Percentiles rank a stretch among this genome's conserved stretches.
Evolutionary conservation across 2,329 filamentous ascomycete species (phyloP).

Genomic region (Waltergamsia citrina): DNA sequence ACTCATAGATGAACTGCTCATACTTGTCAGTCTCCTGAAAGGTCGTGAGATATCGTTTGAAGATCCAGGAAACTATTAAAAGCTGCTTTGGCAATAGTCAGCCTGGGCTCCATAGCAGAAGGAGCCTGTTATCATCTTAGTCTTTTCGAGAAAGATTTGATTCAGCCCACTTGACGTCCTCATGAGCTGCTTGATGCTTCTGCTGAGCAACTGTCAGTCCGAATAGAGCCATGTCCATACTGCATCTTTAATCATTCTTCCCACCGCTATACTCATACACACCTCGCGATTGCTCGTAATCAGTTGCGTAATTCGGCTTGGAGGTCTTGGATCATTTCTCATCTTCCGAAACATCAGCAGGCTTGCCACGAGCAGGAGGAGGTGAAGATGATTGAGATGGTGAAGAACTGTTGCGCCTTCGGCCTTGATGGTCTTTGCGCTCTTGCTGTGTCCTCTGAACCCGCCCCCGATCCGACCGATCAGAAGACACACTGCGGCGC

Average conservation of each 20-base stretch:
- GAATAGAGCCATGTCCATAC: neutral
- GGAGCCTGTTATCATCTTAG: too few relatives aligned
- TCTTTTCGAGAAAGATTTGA: too few relatives aligned
- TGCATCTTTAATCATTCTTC: neutral
- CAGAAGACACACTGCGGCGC: conserved; percentile 8
- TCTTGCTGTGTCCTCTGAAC: conserved; percentile 1
- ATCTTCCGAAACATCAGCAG: conserved; percentile 44
- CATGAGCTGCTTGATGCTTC: too few relatives aligned
- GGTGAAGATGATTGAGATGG: conserved; percentile 31
- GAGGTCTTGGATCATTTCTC: conserved; percentile 4
- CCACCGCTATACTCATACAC: conserved; percentile 1
- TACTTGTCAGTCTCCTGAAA: too few relatives aligned
- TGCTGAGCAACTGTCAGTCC: too few relatives aligned
- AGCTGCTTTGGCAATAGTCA: too few relatives aligned
- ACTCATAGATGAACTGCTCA: too few relatives aligned
- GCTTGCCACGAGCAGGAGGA: conserved; percentile 38
- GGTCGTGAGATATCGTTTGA: too few relatives aligned
- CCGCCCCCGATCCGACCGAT: conserved; percentile 7
- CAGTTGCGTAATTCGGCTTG: too few relatives aligned
- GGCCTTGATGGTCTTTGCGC: conserved; percentile 9
- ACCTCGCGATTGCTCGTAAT: neutral
- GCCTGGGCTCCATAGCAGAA: too few relatives aligned
- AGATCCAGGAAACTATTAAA: too few relatives aligned
- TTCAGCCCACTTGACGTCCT: too few relatives aligned
- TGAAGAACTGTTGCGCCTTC: conserved; percentile 41